Evolutionary conservation across 345 rosid species (phyloP).

Genomic region (Syzygium aromaticum): DNA sequence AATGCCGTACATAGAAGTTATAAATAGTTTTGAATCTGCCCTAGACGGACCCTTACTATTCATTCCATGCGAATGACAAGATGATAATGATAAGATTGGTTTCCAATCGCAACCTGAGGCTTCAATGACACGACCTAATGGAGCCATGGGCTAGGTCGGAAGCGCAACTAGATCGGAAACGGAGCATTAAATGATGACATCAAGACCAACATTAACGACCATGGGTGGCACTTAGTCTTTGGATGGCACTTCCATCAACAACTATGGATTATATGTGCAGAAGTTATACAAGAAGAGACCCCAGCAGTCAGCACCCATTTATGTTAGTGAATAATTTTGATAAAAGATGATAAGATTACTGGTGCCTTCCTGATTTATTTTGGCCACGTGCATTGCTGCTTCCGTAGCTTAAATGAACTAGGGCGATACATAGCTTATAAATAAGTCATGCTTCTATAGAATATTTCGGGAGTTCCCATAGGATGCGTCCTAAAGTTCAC

Average conservation of each 20-base stretch:
- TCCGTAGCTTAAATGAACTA: background rate
- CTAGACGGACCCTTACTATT: background rate
- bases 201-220: background rate
- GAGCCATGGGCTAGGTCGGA: background rate
- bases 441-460: background rate
- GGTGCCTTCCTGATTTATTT: background rate
- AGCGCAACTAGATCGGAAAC: background rate
- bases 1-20: background rate
- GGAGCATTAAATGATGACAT: background rate
- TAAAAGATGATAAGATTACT: background rate
- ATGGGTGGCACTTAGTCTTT: background rate
- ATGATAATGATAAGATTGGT: background rate
- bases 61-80: background rate
- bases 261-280: background rate
- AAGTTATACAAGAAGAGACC: background rate
- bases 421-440: background rate
- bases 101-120: background rate
- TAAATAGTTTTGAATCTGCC: background rate
- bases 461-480: background rate
- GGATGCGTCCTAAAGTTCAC: background rate
- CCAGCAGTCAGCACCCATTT: background rate
- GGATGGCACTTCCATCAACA: background rate
- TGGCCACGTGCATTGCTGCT: background rate
- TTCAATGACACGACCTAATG: background rate
- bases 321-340: background rate